Conservation (phyloP, 306 rosid genomes). For the Cicer judaicum region DNA sequence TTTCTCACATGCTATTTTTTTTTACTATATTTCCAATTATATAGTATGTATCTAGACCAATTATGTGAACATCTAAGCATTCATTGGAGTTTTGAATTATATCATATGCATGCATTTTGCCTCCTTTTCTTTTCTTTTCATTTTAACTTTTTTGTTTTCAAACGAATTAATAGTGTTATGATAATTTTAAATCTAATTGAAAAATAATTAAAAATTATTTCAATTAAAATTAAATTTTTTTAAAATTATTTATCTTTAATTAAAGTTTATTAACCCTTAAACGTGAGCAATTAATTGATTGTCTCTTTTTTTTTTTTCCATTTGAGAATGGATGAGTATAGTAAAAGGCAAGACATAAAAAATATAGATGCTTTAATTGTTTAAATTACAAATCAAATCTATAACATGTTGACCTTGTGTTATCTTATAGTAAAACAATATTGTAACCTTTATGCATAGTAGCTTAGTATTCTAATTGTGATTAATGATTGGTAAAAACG, state of each 20-base stretch:
- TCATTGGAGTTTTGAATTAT: slow-evolving; percentile 20
- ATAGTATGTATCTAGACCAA: slow-evolving; percentile 35
- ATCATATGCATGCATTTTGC: slow-evolving; percentile 22
- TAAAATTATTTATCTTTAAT: no score
- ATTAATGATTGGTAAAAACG: slow-evolving; percentile 21
- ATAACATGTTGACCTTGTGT: slow-evolving; percentile 30
- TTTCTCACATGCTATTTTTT: slow-evolving; percentile 27
- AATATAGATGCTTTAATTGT: no score
- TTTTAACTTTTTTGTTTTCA: no score
- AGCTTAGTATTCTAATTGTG: slow-evolving; percentile 5
- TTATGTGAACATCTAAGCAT: slow-evolving; percentile 25
- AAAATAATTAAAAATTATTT: no score
- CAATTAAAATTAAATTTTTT: no score
- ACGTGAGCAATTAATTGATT: no score
- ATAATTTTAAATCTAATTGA: no score
- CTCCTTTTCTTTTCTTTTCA: background rate
- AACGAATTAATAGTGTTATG: no score
- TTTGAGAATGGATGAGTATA: background rate
- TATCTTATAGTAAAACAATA: slow-evolving; percentile 35
- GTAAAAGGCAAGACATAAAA: background rate
- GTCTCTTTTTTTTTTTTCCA: no score
- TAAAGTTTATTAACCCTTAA: no score
- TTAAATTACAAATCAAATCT: slow-evolving; percentile 10
- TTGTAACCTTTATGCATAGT: background rate
- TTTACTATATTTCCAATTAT: no score